phyloP scores from a whole-genome alignment of 768 basidiomycete species.

The Suillus placidus region DNA sequence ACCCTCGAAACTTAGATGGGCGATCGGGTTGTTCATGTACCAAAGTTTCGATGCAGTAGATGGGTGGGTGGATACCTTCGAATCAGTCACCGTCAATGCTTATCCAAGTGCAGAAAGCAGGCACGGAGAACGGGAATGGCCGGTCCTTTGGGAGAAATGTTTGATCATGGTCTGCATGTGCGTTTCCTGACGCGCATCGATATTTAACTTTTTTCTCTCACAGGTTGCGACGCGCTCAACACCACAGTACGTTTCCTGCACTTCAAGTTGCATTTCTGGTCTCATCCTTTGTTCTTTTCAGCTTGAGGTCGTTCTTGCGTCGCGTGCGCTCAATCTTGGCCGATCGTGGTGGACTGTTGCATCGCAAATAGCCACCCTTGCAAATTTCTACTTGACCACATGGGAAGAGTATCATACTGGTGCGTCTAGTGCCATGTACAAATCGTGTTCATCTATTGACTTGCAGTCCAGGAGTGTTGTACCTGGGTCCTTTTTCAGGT shows the following conservation, averaged over 20 bases:
- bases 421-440: constrained; percentile 18
- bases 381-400: constrained; percentile 74
- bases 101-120: constrained; percentile 68
- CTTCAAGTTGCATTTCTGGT: constrained; percentile 7
- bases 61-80: constrained; percentile 53
- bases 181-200: not conserved
- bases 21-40: constrained; percentile 85
- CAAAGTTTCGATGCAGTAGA: constrained; percentile 90
- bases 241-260: constrained; percentile 65
- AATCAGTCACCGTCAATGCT: constrained; percentile 20
- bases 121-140: constrained; percentile 95
- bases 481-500: constrained; percentile 91
- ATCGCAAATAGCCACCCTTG: constrained; percentile 70
- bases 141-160: constrained; percentile 97
- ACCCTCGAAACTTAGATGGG: constrained; percentile 61
- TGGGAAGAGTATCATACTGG: constrained; percentile 92
- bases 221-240: constrained; percentile 92
- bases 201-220: not conserved
- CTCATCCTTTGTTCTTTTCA: constrained; percentile 30
- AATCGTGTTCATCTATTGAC: not conserved
- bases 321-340: constrained; percentile 87
- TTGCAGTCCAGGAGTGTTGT: constrained; percentile 66
- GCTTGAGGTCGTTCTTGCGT: constrained; percentile 85
- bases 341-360: constrained; percentile 98
- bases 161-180: constrained; percentile 80